A percentile compares a stretch with the other conserved stretches of the same genome.
phyloP scores from a whole-genome alignment of 2,329 filamentous ascomycete genomes.

The Neofusicoccum cordaticola region DNA sequence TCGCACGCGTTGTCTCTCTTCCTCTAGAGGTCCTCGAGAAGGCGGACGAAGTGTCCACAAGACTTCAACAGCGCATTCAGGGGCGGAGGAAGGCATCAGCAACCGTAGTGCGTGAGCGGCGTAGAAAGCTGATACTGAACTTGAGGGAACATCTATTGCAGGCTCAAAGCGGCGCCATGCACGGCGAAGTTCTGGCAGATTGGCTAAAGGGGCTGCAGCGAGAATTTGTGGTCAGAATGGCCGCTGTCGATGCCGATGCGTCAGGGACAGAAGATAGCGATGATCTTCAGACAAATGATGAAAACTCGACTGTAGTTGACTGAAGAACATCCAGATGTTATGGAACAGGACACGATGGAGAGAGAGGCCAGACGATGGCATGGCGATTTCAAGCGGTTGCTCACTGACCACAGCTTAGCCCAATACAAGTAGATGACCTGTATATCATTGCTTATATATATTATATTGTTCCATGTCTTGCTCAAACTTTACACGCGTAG shows the following conservation, averaged over 20 bases:
- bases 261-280: constrained; percentile 16
- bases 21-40: constrained; percentile 64
- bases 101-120: constrained; percentile 57
- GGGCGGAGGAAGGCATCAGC: constrained; percentile 59
- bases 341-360: background rate
- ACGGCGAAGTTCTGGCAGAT: constrained; percentile 58
- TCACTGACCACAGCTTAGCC: background rate
- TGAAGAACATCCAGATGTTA: background rate
- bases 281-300: background rate
- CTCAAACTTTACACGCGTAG: too few relatives aligned
- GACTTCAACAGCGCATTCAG: constrained; percentile 58
- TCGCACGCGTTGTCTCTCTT: constrained; percentile 73
- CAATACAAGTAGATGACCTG: background rate
- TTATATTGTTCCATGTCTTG: too few relatives aligned
- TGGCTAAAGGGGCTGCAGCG: constrained; percentile 68
- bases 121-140: constrained; percentile 70
- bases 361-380: background rate
- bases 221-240: constrained; percentile 73
- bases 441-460: too few relatives aligned
- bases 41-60: constrained; percentile 64
- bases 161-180: constrained; percentile 62
- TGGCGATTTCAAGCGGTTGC: background rate
- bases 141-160: constrained; percentile 71
- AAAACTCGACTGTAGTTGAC: too few relatives aligned
- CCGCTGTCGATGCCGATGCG: constrained; percentile 56